Percentiles rank a stretch among this genome's conserved stretches.
Evolutionary conservation across 2,329 filamentous ascomycete genomes (phyloP).

Genomic region (Endoconidiophora laricicola): DNA sequence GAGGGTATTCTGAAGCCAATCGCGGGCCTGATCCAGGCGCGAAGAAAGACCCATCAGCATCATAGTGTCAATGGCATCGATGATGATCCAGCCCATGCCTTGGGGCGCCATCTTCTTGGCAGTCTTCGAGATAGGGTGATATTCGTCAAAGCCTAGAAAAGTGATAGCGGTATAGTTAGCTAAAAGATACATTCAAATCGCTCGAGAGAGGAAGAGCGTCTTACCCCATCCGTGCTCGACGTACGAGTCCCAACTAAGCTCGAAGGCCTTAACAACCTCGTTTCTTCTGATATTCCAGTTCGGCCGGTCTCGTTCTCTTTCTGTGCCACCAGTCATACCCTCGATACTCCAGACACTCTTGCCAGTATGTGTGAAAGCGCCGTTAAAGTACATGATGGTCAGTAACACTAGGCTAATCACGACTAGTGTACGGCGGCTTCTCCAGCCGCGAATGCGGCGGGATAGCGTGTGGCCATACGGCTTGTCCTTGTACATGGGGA

Average conservation of each 20-base stretch:
- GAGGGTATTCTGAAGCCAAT: conserved; percentile 72
- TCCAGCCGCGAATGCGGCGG: conserved; percentile 40
- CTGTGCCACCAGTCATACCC: conserved; percentile 27
- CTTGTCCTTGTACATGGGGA: conserved; percentile 99
- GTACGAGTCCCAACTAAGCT: conserved; percentile 84
- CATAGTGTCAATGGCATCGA: conserved; percentile 88
- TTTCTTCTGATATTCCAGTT: conserved; percentile 64
- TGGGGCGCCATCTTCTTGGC: conserved; percentile 72
- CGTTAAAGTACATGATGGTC: conserved; percentile 51
- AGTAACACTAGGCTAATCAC: conserved; percentile 37
- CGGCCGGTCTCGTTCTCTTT: conserved; percentile 23
- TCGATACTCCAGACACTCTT: conserved; percentile 41
- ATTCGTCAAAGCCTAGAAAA: conserved; percentile 59
- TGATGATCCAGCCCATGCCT: conserved; percentile 94
- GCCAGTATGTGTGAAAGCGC: conserved; percentile 33
- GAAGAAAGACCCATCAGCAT: conserved; percentile 96
- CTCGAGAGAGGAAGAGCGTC: conserved; percentile 17
- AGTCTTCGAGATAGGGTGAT: conserved; percentile 62
- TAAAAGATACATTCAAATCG: conserved; percentile 14
- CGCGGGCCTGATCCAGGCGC: conserved; percentile 63
- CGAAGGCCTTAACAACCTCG: conserved; percentile 75
- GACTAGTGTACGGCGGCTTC: conserved; percentile 38
- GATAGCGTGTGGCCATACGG: conserved; percentile 47
- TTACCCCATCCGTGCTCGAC: conserved; percentile 86
- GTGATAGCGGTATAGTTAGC: conserved; percentile 13